Evolutionary conservation across 257 asterid species (phyloP), one percentile per base, ranked within the genome.

Genomic region (Agastache rugosa): DNA sequence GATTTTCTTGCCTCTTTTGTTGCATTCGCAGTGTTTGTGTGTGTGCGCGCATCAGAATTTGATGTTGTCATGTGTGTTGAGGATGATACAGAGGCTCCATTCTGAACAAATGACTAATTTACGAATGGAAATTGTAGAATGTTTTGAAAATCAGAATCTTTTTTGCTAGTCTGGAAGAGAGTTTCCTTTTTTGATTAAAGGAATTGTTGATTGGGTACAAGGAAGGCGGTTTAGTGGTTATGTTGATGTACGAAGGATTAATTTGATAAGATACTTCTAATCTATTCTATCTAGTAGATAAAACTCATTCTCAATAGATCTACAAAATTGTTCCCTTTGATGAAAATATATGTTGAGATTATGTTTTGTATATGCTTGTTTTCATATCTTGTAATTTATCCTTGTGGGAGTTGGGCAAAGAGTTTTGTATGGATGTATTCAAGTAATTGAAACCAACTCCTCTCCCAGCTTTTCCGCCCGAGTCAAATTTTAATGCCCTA

Each of bases 181-280:
- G 48, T 68, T 71, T 29, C 48, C 41, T 37, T 67, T 22, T 15
- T 75, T 69, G 34, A 22, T 16, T 23, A n/a, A 19, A 11, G 47
- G 25, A 25, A 58, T 50, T 45, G 35, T 14, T 45, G 8, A 1
- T 48, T 29, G 20, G 6, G 15, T 48, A 45, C 47, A 42, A 37
- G 17, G 50, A 31, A 35, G 22, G 37, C 34, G 23, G 23, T 62
- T 63, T 54, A 20, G 64, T 63, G 63, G 31, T 48, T 22, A 34
- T 47, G 2, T 69, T 11, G 37, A 54, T 53, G 51, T 63, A 25
- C 64, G 54, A 47, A 9, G 34, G 17, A 23, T 54, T 63, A 7
- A 56, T n/a, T 50, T 41, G 76, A 67, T n/a, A 16, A 11, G 12
- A 41, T 34, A 42, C 45, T 60, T 72, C 60, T 39, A 60, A 58